Base-by-base conservation (phyloP, 208 protist genomes). In the Phytomonas sp. region DNA sequence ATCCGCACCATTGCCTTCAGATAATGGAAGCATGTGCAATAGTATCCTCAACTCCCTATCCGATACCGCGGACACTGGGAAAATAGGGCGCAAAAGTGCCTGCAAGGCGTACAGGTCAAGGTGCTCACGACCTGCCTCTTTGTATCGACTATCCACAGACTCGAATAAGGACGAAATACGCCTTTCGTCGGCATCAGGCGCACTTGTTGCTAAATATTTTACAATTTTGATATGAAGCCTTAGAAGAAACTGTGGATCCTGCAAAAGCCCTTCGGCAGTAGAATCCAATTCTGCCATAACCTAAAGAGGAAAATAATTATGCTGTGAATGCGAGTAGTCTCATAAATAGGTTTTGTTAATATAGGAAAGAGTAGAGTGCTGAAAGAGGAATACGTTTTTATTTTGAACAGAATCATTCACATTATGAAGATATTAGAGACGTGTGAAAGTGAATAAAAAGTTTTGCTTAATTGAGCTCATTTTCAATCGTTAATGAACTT, bases 11-110 rank as follows among this genome's bases (percentile, higher is more conserved):
- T 80, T 74, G 1, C 74, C 77, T 6, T 83, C 79, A 32, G 65
- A 60, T 19, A 70, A 59, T 14, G 78, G 77, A 0, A 89, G 31
- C 37, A 88, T 68, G 16, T 80, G 71, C 32, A 91, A 73, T 8
- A 92, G 71, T 10, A 91, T 76, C 1, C 16, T 16, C 11, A 94
- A 67, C 66, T 94, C 89, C 26, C 75, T 72, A 36, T 84, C 79
- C n/a, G 71, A 65, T 31, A 90, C 32, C 26, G 74, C 60, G 0
- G 65, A 73, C 0, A 65, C 34, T 0, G 89, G 80, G 30, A 94
- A 82, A 23, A 87, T 80, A 31, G 86, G 80, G 12, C 76, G 74
- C 56, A 84, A 61, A 6, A 63, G 52, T 16, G n/a, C 61, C n/a
- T 78, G 30, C 12, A 73, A 62, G 14, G 56, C 60, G 7, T 34